phyloP scores from a whole-genome alignment of 1,284 basidiomycete genomes.

The Athelia psychrophila region DNA sequence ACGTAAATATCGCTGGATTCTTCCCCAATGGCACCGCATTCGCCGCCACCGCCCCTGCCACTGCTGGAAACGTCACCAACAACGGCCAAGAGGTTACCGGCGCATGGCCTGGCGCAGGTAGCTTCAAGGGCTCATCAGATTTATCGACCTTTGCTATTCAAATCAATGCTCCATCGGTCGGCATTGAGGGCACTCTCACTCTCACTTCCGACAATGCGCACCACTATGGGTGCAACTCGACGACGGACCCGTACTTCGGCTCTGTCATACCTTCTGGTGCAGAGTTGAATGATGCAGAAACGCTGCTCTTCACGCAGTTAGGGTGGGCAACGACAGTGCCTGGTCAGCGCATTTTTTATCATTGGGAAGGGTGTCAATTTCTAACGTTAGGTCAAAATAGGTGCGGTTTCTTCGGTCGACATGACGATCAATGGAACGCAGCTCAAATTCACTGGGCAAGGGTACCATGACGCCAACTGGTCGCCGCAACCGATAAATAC shows the following conservation, averaged over 20 bases:
- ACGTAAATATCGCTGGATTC: constrained; percentile 19
- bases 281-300: constrained; percentile 13
- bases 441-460: constrained; percentile 18
- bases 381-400: neutral
- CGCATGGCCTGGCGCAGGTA: constrained; percentile 14
- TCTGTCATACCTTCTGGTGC: constrained; percentile 8
- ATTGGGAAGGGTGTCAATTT: neutral
- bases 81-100: constrained; percentile 14
- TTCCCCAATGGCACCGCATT: constrained; percentile 21
- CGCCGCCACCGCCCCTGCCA: constrained; percentile 13
- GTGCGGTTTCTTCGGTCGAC: constrained; percentile 17
- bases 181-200: constrained; percentile 11
- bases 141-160: constrained; percentile 12
- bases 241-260: constrained; percentile 16
- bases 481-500: constrained; percentile 16
- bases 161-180: constrained; percentile 6
- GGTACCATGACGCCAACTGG: constrained; percentile 26
- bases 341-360: constrained; percentile 6
- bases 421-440: constrained; percentile 15
- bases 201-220: constrained; percentile 13
- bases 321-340: constrained; percentile 22
- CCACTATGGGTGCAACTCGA: constrained; percentile 21
- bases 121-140: constrained; percentile 15
- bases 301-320: constrained; percentile 18
- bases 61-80: constrained; percentile 13